A percentile compares a stretch with the other conserved stretches of the same genome.
These are phyloP conservation scores for Aspergillus tamarii DNA, from an alignment of 2,329 filamentous ascomycete species.

Conservation along the genomic window DNA sequence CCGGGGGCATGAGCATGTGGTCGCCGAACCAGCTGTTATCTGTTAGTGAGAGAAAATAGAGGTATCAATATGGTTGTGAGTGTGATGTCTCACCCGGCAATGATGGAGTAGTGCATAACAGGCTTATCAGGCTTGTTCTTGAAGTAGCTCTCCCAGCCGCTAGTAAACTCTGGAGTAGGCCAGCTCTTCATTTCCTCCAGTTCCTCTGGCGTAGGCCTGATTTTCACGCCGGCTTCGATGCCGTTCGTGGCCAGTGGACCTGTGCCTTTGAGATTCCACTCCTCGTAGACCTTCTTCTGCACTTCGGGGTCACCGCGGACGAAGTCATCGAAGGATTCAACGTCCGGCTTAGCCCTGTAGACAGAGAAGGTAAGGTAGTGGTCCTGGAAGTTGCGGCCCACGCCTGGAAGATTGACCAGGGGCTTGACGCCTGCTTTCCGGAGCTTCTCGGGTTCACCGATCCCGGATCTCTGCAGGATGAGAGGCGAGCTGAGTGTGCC, in stretches of 20 bases:
- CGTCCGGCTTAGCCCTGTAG: slow-evolving; percentile 73
- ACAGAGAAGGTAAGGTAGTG: slow-evolving; percentile 73
- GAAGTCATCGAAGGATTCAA: slow-evolving; percentile 81
- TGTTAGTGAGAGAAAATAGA: slow-evolving; percentile 13
- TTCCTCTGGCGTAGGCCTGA: slow-evolving; percentile 71
- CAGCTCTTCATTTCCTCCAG: slow-evolving; percentile 69
- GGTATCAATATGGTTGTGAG: not conserved
- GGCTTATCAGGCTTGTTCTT: slow-evolving; percentile 84
- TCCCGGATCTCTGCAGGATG: slow-evolving; percentile 74
- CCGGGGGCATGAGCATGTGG: slow-evolving; percentile 67
- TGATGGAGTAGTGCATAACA: slow-evolving; percentile 82
- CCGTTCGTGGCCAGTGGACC: slow-evolving; percentile 77
- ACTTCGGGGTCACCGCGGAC: slow-evolving; percentile 71
- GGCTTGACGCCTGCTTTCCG: slow-evolving; percentile 69
- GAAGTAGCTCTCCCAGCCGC: slow-evolving; percentile 80
- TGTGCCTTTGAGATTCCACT: slow-evolving; percentile 79
- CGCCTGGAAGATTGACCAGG: slow-evolving; percentile 71
- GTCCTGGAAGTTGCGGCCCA: slow-evolving; percentile 77
- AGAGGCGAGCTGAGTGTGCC: slow-evolving; percentile 74
- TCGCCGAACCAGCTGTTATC: slow-evolving; percentile 45
- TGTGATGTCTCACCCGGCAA: slow-evolving; percentile 56
- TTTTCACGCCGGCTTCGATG: slow-evolving; percentile 79
- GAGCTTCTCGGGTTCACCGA: slow-evolving; percentile 74
- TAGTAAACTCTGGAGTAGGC: slow-evolving; percentile 70
- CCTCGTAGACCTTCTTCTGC: slow-evolving; percentile 73